Evolutionary conservation across 768 basidiomycete species (phyloP), one percentile per base, ranked within the genome.

Genomic region (Macrocybe gigantea): DNA sequence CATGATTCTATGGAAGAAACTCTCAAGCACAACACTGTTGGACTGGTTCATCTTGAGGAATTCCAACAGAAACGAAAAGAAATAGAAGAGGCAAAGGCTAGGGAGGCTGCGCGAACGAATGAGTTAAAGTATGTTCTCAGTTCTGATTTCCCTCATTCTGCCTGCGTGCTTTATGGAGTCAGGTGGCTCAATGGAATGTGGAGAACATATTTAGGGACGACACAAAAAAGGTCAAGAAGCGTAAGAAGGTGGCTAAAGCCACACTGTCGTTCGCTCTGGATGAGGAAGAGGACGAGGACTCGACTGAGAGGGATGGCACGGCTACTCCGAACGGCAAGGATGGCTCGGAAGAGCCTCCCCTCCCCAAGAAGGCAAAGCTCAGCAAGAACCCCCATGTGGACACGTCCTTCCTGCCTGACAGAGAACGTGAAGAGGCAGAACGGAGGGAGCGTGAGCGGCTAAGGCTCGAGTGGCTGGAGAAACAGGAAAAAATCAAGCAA

Each of bases 381-480:
- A 82, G 86, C 64, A 98, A 99, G 73, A 97, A 98, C 56, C 96
- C 96, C 1, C 75, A 85, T 38, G 96, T 98, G 31, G 96, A 98
- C 60, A 99, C 96, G 0, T 97, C 94, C 1, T 99, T 99, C 70
- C 76, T 99, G 6, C 96, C 96, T 1, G 96, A 99, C 64, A 81
- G 96, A n/a, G 93, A 94, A 15, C 85, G 96, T 8, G 96, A 99
- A 60, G 93, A 94, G 61, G 79, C 81, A 6, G 96, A 99, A 64
- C 80, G 94, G 11, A 78, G 78, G 50, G 86, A 93, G 63, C 75
- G 95, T 35, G 96, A 99, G 62, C 78, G 87, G 43, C 73, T 99
- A 36, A 76, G 96, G 2, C 77, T 92, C 50, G 83, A 96, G 64
- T 99, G 94, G 93, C 72, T 98, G 76, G 84, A 63, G 47, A 77